Base-by-base conservation (phyloP, 176 grass and related monocot species). In the Pontederia crassipes region DNA sequence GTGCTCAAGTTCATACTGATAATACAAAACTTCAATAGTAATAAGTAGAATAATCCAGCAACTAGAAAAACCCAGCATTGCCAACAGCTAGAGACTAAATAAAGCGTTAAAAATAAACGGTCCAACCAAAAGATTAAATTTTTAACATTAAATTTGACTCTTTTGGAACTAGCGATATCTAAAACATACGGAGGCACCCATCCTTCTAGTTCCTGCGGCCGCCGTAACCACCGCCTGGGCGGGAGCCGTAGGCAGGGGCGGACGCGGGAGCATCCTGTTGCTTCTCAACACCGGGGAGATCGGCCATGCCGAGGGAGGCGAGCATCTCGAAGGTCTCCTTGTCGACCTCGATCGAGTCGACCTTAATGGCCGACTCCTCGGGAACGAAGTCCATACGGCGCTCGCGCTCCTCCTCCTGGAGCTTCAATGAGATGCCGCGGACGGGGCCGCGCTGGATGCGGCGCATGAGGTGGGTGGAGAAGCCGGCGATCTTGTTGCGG, bases 391-490 rank as follows among this genome's bases (percentile, higher is more conserved):
- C 62, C 62, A 65, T 65, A 17, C 62, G 62, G 62, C 62, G 62
- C 62, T 65, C 62, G 8, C 62, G 62, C 47, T 65, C 62, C 62
- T 65, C 62, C 35, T 65, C 62, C 62, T 65, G 62, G 62, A 65
- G 62, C 47, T 65, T 65, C 8, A 65, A 46, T 10, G 62, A 65
- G 62, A 65, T 65, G 46, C 62, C 62, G 46, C 62, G 62, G 17
- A 65, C 62, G 62, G 62, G 62, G 17, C 62, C 62, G 11, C 62
- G 62, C 62, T 65, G 62, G 62, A 65, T 65, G 17, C 62, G 62
- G 62, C 62, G 62, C 62, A 65, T 65, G 16, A 65, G 47, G 47
- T 65, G 62, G 35, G 62, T 65, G 17, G 46, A 50, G 47, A 65
- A 65, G 10, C 62, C 62, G 17, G 62, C 62, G 62, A 65, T 65